Evolutionary conservation across 768 basidiomycete species (phyloP), one percentile per base, ranked within the genome.

Genomic region (Rhodocollybia butyracea): DNA sequence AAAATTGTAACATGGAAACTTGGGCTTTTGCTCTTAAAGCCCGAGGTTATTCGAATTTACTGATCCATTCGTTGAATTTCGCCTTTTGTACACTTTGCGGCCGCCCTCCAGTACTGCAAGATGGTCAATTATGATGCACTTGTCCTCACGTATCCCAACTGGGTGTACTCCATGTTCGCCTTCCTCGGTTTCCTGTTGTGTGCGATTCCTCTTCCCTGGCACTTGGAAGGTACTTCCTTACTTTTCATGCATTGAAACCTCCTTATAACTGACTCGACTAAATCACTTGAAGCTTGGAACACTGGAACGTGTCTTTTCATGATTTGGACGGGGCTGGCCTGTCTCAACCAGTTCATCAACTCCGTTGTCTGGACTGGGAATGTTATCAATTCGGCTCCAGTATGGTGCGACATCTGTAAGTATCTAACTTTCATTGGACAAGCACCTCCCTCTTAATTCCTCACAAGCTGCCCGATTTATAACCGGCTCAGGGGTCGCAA

Each of bases 191-290:
- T 86, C 62, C n/a, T 86, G 30, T 61, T 82, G 24, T 79, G 76
- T 38, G 63, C 75, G 43, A 79, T 88, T 34, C 86, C 89, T 4
- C 71, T 86, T 21, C 81, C 83, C 10, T 86, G 84, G 82, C 89
- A 91, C 66, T 71, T 85, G 40, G 78, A 86, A 76, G 85, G 77
- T 79, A 61, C 19, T 34, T 32, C 26, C n/a, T 38, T 2, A 22
- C 21, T 3, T 43, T 38, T 48, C 30, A 10, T 30, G 22, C n/a
- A 17, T 21, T n/a, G n/a, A n/a, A n/a, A n/a, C n/a, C n/a, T n/a
- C n/a, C n/a, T n/a, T n/a, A n/a, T n/a, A n/a, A n/a, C n/a, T n/a
- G n/a, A n/a, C n/a, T n/a, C n/a, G n/a, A n/a, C n/a, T n/a, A n/a
- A n/a, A n/a, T n/a, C n/a, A n/a, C 27, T 10, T 36, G 12, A 17